Evolutionary conservation across 805 yeast genomes (phyloP).

Genomic region (Osmozyma mogii): DNA sequence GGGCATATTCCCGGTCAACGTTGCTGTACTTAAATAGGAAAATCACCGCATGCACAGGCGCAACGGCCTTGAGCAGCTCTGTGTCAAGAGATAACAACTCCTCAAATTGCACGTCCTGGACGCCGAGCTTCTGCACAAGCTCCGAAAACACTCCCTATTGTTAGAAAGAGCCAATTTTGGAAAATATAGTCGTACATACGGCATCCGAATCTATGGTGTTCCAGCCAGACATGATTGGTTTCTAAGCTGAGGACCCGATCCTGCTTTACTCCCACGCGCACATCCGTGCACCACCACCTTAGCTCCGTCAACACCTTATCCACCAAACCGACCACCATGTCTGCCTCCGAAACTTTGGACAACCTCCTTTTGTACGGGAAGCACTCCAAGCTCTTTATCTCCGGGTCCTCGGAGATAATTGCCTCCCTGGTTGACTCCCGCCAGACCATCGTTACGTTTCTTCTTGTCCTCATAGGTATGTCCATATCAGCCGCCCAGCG

Average conservation of each 20-base stretch:
- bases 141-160: conserved; percentile 53
- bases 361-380: conserved; percentile 5
- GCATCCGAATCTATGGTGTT: conserved; percentile 62
- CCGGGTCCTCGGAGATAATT: conserved; percentile 7
- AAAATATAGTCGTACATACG: conserved; percentile 17
- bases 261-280: neutral
- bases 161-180: conserved; percentile 7
- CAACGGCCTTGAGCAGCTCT: conserved; percentile 24
- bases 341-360: conserved; percentile 2
- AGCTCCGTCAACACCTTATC: conserved; percentile 1
- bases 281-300: neutral
- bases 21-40: conserved; percentile 54
- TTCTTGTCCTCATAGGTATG: conserved; percentile 11
- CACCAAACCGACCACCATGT: conserved; percentile 1
- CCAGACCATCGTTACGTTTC: conserved; percentile 9
- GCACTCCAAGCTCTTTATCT: conserved; percentile 7
- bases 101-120: conserved; percentile 46
- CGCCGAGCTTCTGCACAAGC: conserved; percentile 47
- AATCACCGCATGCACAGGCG: conserved; percentile 50
- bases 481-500: conserved; percentile 1
- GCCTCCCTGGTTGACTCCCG: conserved; percentile 8
- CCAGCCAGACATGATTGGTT: conserved; percentile 33
- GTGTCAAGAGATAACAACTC: conserved; percentile 50
- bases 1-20: conserved; percentile 25
- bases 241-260: neutral